A percentile compares a stretch with the other conserved stretches of the same genome.
phyloP scores from a whole-genome alignment of 441 rosid species.

The Brassica balearica region DNA sequence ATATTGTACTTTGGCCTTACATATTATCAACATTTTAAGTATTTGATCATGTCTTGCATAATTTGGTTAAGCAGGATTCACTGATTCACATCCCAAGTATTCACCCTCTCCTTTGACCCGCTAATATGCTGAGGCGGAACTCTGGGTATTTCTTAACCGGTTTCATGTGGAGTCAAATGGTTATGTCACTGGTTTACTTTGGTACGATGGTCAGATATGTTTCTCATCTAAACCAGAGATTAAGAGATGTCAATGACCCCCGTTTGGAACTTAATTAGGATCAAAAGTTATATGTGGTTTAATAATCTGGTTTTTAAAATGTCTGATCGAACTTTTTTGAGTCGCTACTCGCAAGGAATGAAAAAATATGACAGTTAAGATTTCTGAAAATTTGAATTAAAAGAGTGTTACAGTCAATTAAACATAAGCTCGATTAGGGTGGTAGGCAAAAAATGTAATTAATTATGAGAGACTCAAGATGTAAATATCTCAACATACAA shows the following conservation, averaged over 20 bases:
- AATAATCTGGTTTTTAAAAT: neutral
- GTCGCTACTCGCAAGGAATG: neutral
- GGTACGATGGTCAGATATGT: slow-evolving; percentile 7
- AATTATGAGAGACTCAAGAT: neutral
- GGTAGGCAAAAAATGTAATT: neutral
- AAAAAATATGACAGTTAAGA: neutral
- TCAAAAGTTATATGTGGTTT: slow-evolving; percentile 1
- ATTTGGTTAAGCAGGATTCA: slow-evolving; percentile 20
- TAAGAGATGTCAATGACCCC: neutral
- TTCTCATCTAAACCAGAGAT: neutral
- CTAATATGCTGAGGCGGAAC: neutral
- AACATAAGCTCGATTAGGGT: neutral
- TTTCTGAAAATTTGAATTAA: neutral
- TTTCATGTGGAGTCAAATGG: slow-evolving; percentile 13
- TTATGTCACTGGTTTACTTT: slow-evolving; percentile 33
- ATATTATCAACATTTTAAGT: neutral
- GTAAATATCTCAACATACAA: neutral
- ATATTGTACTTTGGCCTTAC: neutral
- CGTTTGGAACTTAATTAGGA: neutral
- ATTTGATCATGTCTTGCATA: slow-evolving; percentile 16
- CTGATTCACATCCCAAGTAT: slow-evolving; percentile 6
- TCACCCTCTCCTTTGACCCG: neutral
- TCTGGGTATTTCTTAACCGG: slow-evolving; percentile 13
- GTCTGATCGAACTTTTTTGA: neutral
- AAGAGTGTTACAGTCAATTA: neutral